Conservation (phyloP, 345 rosid genomes). For the Bruguiera parviflora region DNA sequence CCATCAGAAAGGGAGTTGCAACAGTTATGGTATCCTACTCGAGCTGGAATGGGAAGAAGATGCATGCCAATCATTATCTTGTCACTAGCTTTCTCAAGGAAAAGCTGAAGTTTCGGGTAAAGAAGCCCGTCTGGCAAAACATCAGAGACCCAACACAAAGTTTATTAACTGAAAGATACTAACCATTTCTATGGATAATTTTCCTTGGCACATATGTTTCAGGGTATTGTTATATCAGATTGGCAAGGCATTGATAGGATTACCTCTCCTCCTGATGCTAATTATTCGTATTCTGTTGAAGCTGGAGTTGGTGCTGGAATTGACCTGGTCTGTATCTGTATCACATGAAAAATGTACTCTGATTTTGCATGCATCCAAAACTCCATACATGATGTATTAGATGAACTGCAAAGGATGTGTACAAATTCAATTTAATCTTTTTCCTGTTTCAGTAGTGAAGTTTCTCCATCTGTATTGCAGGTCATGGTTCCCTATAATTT, state of each 20-base stretch:
- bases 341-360: too few relatives aligned
- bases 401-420: background rate
- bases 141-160: too few relatives aligned
- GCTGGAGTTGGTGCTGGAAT: constrained; percentile 31
- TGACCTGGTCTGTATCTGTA: constrained; percentile 23
- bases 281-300: constrained; percentile 28
- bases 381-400: background rate
- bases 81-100: constrained; percentile 35
- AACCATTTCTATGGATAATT: background rate
- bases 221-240: constrained; percentile 30
- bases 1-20: constrained; percentile 28
- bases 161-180: too few relatives aligned
- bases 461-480: constrained; percentile 9
- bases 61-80: constrained; percentile 35
- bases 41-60: constrained; percentile 41
- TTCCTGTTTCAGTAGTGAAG: background rate
- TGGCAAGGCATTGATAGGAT: constrained; percentile 33
- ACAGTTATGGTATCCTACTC: constrained; percentile 46
- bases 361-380: background rate
- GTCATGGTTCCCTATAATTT: constrained; percentile 27
- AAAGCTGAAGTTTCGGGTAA: constrained; percentile 31
- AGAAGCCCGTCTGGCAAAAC: background rate
- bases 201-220: background rate
- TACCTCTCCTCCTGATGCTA: constrained; percentile 27
- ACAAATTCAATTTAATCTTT: background rate